These are phyloP conservation scores for Teunomyces lycoperdinae DNA, from an alignment of 805 yeast species.

Conservation along the genomic window DNA sequence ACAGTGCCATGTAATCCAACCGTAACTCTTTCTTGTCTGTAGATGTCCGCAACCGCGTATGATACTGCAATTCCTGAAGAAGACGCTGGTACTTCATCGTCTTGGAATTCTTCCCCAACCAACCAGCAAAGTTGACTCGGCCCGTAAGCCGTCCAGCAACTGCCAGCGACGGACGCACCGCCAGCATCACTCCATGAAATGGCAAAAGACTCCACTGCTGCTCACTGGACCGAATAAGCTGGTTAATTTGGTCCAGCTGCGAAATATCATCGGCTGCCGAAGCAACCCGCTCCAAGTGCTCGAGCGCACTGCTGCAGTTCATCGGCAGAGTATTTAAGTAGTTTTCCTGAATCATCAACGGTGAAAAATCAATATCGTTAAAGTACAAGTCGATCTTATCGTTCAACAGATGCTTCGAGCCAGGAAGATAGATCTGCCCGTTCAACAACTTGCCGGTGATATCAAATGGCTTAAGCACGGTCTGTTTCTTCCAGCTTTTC, in stretches of 20 bases:
- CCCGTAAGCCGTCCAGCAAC: conserved; percentile 71
- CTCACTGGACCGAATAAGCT: conserved; percentile 81
- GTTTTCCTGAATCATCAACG: conserved; percentile 95
- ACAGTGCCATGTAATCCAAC: conserved; percentile 66
- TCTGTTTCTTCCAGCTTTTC: conserved; percentile 81
- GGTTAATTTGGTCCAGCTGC: conserved; percentile 78
- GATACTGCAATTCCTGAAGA: conserved; percentile 85
- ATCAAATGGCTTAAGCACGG: conserved; percentile 90
- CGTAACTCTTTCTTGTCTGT: conserved; percentile 75
- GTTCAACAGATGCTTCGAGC: conserved; percentile 55
- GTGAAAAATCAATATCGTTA: conserved; percentile 92
- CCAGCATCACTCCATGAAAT: conserved; percentile 81
- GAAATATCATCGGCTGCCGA: conserved; percentile 86
- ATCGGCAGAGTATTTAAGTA: conserved; percentile 68
- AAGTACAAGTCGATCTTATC: conserved; percentile 87
- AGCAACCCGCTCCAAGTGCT: conserved; percentile 62
- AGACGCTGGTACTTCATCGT: conserved; percentile 71
- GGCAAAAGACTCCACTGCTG: conserved; percentile 96
- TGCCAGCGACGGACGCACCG: conserved; percentile 73
- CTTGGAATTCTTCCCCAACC: conserved; percentile 90
- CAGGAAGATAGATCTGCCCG: conserved; percentile 56
- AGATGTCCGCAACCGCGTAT: conserved; percentile 74
- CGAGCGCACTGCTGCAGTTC: conserved; percentile 30
- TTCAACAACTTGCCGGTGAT: conserved; percentile 65
- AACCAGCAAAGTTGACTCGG: conserved; percentile 74